These are phyloP conservation scores for Leucocoprinus leucothites DNA, from an alignment of 768 basidiomycete genomes.

Conservation along the genomic window DNA sequence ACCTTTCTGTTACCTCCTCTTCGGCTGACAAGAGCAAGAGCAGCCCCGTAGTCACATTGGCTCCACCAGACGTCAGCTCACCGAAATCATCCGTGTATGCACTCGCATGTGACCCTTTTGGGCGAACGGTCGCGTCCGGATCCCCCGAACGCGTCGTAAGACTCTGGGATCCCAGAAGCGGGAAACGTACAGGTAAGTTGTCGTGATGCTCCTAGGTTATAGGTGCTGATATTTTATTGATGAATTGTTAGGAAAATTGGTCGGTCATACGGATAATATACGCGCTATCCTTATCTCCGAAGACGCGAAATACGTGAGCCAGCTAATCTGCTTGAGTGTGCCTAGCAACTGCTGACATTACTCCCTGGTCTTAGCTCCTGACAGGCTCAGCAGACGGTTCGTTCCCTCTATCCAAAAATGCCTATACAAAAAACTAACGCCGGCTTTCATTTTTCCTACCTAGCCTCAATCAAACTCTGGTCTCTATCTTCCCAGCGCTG, in stretches of 20 bases:
- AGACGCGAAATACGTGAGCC: slow-evolving; percentile 84
- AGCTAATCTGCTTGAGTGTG: neutral
- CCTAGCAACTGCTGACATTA: neutral
- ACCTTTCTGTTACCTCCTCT: slow-evolving; percentile 47
- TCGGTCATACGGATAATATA: slow-evolving; percentile 98
- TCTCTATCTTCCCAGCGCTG: slow-evolving; percentile 86
- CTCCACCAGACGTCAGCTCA: slow-evolving; percentile 61
- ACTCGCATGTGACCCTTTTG: slow-evolving; percentile 73
- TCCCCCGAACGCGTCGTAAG: slow-evolving; percentile 89
- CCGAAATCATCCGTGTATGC: slow-evolving; percentile 79
- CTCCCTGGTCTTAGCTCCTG: slow-evolving; percentile 48
- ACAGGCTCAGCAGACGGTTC: slow-evolving; percentile 79
- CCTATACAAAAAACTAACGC: too few relatives aligned
- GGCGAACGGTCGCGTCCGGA: slow-evolving; percentile 81
- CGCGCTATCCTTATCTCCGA: slow-evolving; percentile 86
- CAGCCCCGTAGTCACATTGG: slow-evolving; percentile 54
- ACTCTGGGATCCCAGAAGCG: slow-evolving; percentile 90
- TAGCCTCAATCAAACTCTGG: slow-evolving; percentile 89
- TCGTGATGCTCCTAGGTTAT: neutral
- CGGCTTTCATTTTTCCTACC: too few relatives aligned
- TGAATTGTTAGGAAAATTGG: slow-evolving; percentile 64
- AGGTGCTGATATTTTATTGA: neutral
- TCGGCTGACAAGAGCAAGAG: slow-evolving; percentile 27
- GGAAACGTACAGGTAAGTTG: slow-evolving; percentile 55
- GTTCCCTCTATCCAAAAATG: too few relatives aligned